phyloP scores from a whole-genome alignment of 2,329 filamentous ascomycete species.

The Talaromyces islandicus region DNA sequence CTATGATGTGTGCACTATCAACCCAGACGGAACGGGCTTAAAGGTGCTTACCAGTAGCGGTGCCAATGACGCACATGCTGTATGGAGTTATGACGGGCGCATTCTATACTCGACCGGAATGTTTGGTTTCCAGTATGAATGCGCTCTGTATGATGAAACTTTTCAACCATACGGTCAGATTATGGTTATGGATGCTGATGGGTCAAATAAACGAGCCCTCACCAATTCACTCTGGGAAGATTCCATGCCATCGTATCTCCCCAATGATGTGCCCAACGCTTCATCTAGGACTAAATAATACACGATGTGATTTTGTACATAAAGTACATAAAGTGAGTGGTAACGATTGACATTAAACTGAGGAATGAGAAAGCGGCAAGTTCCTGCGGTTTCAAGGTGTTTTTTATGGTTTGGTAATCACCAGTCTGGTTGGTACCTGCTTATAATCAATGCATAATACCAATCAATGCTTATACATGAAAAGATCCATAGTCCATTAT shows the following conservation, averaged over 20 bases:
- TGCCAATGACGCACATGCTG: not conserved
- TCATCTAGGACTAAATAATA: not conserved
- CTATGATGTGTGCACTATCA: conserved; percentile 39
- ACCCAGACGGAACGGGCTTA: conserved; percentile 35
- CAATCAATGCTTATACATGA: too few species aligned
- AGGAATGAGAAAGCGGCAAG: too few species aligned
- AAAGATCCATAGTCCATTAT: too few species aligned
- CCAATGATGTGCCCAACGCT: conserved; percentile 6
- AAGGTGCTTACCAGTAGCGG: conserved; percentile 15
- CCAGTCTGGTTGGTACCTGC: too few species aligned
- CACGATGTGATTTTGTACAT: too few species aligned
- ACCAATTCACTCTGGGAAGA: conserved; percentile 28
- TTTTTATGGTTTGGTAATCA: too few species aligned
- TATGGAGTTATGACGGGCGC: conserved; percentile 25
- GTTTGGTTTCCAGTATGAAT: conserved; percentile 41
- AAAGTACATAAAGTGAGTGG: too few species aligned
- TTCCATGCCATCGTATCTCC: conserved; percentile 23
- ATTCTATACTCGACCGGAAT: conserved; percentile 39
- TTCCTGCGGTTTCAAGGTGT: too few species aligned
- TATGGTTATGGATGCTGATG: conserved; percentile 39
- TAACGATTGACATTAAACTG: too few species aligned
- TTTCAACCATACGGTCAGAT: conserved; percentile 44
- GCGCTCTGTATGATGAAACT: conserved; percentile 36
- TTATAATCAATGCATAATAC: too few species aligned
- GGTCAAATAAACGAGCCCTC: conserved; percentile 24